Evolutionary conservation across 257 asterid species (phyloP).

Genomic region (Asclepias syriaca): DNA sequence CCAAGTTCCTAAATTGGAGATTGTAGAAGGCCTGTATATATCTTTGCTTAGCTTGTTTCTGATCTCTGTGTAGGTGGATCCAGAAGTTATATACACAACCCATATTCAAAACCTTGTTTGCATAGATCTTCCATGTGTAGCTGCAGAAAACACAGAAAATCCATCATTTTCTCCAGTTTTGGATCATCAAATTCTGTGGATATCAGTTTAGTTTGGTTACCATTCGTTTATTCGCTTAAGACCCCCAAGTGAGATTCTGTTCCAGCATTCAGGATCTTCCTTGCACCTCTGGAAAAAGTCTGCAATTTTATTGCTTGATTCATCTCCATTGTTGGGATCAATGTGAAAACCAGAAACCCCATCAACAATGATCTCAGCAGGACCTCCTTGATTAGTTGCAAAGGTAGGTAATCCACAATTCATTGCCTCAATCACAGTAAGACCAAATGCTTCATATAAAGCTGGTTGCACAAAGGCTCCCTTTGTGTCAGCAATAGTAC

Average conservation of each 20-base stretch:
- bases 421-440: slow-evolving; percentile 90
- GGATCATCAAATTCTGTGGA: not conserved
- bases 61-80: slow-evolving; percentile 49
- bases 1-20: slow-evolving; percentile 71
- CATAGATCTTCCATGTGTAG: slow-evolving; percentile 93
- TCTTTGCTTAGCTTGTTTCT: slow-evolving; percentile 70
- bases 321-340: slow-evolving; percentile 75
- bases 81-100: slow-evolving; percentile 75
- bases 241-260: slow-evolving; percentile 56
- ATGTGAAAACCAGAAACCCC: slow-evolving; percentile 79
- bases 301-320: slow-evolving; percentile 73
- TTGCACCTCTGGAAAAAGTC: slow-evolving; percentile 67
- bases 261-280: slow-evolving; percentile 67
- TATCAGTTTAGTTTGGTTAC: slow-evolving; percentile 24
- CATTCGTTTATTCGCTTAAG: slow-evolving; percentile 76
- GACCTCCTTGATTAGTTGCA: slow-evolving; percentile 94
- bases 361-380: slow-evolving; percentile 88
- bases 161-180: not conserved
- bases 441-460: slow-evolving; percentile 81
- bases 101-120: slow-evolving; percentile 78
- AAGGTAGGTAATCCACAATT: slow-evolving; percentile 90
- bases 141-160: slow-evolving; percentile 33
- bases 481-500: slow-evolving; percentile 70
- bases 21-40: slow-evolving; percentile 70
- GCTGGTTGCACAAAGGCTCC: slow-evolving; percentile 97